Conservation (phyloP, 2,329 filamentous ascomycete species). For the Ustulina deusta region DNA sequence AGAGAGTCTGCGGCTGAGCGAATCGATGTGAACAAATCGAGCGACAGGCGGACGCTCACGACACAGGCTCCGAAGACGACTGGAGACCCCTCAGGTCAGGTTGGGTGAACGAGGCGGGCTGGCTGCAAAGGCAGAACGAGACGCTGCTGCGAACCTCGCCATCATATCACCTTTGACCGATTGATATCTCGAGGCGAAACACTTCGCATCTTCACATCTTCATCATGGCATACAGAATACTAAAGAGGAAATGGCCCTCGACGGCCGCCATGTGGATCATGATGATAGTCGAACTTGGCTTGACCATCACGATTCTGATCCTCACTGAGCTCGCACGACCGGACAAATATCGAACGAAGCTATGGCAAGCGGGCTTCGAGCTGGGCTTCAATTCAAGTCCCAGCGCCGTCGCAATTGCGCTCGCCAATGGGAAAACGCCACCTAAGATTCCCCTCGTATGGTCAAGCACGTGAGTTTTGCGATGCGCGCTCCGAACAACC, state of each 20-base stretch:
- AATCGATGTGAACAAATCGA: conserved; percentile 43
- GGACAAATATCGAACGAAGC: conserved; percentile 75
- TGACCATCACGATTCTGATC: conserved; percentile 74
- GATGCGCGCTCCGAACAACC: not conserved
- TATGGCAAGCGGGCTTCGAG: conserved; percentile 79
- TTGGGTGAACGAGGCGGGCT: conserved; percentile 7
- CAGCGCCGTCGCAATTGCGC: conserved; percentile 75
- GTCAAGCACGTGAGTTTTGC: conserved; percentile 72
- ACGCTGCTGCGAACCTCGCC: conserved; percentile 35
- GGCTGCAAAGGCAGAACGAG: conserved; percentile 30
- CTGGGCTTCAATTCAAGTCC: conserved; percentile 82
- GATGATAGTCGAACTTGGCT: conserved; percentile 73
- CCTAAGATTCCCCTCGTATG: conserved; percentile 76
- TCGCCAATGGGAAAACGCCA: conserved; percentile 75
- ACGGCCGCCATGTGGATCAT: conserved; percentile 70
- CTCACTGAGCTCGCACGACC: conserved; percentile 80
- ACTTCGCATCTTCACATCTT: conserved; percentile 6
- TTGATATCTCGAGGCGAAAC: conserved; percentile 17
- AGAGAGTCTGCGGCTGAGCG: conserved; percentile 36
- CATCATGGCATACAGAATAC: conserved; percentile 63
- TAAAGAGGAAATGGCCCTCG: conserved; percentile 70
- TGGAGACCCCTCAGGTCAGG: conserved; percentile 1
- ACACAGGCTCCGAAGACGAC: conserved; percentile 16
- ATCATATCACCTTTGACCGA: conserved; percentile 28
- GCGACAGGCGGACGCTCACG: conserved; percentile 33